Conservation (phyloP, 768 basidiomycete genomes). For the Rhizopogon salebrosus region DNA sequence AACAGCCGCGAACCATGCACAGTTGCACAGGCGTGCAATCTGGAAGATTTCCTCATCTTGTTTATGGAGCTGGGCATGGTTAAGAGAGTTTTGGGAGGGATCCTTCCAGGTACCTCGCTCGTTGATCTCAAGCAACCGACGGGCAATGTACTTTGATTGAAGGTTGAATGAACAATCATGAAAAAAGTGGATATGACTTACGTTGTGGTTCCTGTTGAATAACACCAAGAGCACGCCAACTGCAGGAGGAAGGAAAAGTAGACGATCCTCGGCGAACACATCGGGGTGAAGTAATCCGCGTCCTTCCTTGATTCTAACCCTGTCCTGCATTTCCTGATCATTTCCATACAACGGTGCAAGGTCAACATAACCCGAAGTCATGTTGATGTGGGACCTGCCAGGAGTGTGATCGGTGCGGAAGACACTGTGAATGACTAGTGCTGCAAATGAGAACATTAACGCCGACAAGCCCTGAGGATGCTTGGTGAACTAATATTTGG, state of each 20-base stretch:
- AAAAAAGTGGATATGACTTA: slow-evolving; percentile 28
- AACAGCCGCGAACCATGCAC: slow-evolving; percentile 71
- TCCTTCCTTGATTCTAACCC: slow-evolving; percentile 52
- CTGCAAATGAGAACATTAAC: slow-evolving; percentile 78
- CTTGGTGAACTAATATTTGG: slow-evolving; percentile 48
- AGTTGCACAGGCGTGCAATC: slow-evolving; percentile 72
- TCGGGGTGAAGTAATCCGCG: slow-evolving; percentile 66
- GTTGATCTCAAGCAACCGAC: slow-evolving; percentile 74
- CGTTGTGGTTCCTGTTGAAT: slow-evolving; percentile 90
- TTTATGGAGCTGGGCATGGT: slow-evolving; percentile 31
- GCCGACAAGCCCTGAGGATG: slow-evolving; percentile 80
- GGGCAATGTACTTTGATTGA: slow-evolving; percentile 63
- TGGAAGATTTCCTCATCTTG: slow-evolving; percentile 85
- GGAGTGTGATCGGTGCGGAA: slow-evolving; percentile 77
- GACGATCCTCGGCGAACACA: slow-evolving; percentile 71
- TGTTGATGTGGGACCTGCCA: slow-evolving; percentile 52
- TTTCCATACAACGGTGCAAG: slow-evolving; percentile 80
- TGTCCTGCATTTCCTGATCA: slow-evolving; percentile 53
- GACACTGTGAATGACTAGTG: slow-evolving; percentile 80
- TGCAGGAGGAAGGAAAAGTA: slow-evolving; percentile 75
- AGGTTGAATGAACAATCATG: neutral
- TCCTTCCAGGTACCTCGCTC: slow-evolving; percentile 62
- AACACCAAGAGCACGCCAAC: slow-evolving; percentile 71
- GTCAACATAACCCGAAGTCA: slow-evolving; percentile 86
- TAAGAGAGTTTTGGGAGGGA: slow-evolving; percentile 39